A percentile compares a stretch with the other conserved stretches of the same genome.
phyloP scores from a whole-genome alignment of 139 green algal species.

The Tetradesmus obliquus region DNA sequence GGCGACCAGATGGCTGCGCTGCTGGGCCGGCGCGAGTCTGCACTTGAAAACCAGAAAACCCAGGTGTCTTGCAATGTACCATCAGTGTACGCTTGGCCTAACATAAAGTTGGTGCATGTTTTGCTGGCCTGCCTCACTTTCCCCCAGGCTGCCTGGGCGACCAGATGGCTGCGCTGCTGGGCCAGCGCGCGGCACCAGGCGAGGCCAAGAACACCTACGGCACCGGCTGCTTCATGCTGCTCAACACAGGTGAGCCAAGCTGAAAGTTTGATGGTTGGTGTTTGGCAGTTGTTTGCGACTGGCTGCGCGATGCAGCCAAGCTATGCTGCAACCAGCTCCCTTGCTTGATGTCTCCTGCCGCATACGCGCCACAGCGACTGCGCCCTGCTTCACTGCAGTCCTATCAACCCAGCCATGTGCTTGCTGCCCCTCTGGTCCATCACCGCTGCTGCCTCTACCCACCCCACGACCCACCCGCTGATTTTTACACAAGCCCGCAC shows the following conservation, averaged over 20 bases:
- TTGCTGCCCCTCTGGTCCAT: no score
- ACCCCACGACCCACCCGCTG: no score
- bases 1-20: slow-evolving; percentile 96
- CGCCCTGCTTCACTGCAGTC: no score
- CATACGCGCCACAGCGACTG: no score
- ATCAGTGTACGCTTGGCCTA: no score
- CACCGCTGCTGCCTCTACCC: no score
- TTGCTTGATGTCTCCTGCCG: no score
- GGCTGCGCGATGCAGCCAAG: not conserved
- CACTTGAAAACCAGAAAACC: no score
- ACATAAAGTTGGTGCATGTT: not conserved
- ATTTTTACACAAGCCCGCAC: no score
- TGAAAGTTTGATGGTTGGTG: not conserved
- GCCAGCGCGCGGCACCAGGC: slow-evolving; percentile 84
- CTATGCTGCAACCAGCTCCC: no score
- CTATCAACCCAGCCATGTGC: no score
- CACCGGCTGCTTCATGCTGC: slow-evolving; percentile 97
- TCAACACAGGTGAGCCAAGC: slow-evolving; percentile 83
- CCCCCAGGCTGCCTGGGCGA: slow-evolving; percentile 91
- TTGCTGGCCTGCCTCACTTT: not conserved
- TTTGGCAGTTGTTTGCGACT: not conserved
- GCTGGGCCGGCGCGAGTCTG: slow-evolving; percentile 90
- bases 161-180: slow-evolving; percentile 94
- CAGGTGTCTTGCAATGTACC: no score
- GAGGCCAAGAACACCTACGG: slow-evolving; percentile 99